Evolutionary conservation across 2,329 filamentous ascomycete genomes (phyloP), one percentile per base, ranked within the genome.

Genomic region (Coniella vitis): DNA sequence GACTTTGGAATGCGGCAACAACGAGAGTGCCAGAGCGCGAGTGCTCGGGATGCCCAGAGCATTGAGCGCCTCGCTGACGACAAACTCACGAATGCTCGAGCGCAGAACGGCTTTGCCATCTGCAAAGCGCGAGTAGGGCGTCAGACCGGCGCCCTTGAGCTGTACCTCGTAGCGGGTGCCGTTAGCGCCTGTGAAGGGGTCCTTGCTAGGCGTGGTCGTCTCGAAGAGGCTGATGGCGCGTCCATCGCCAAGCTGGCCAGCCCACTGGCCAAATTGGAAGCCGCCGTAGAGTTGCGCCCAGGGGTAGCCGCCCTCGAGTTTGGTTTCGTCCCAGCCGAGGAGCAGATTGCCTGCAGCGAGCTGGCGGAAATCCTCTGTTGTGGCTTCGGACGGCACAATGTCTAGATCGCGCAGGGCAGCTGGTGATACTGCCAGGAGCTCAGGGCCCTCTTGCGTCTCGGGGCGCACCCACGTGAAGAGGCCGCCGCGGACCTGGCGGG

Each of bases 201-300:
- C 77, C 0, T 86, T 86, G 2, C 65, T 61, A 1, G 86, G 81
- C 61, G 91, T 94, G 4, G 82, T 91, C 20, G 83, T 80, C 66
- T 98, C 93, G 60, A 97, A 97, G 1, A 98, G 74, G 32, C 88
- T 95, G 57, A 98, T 97, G 25, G 90, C 93, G 48, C 93, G 79
- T 34, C 93, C 93, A 63, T 98, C 93, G 37, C 93, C 93, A 1
- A 98, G 79, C 66, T 98, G 93, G 5, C 93, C 90, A 3, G 93
- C 93, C 91, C 91, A 98, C 56, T 86, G 82, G 5, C 93, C 93
- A 63, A 84, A 82, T 61, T 83, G 76, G 61, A 78, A 81, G 49
- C 91, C 91, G 49, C 93, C 93, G 65, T 98, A 98, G 69, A 93
- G 97, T 69, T 98, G 93, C 29, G 93, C 90, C 93, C 93, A 98